phyloP scores from a whole-genome alignment of 2,329 filamentous ascomycete genomes.

The Leptographium procerum region DNA sequence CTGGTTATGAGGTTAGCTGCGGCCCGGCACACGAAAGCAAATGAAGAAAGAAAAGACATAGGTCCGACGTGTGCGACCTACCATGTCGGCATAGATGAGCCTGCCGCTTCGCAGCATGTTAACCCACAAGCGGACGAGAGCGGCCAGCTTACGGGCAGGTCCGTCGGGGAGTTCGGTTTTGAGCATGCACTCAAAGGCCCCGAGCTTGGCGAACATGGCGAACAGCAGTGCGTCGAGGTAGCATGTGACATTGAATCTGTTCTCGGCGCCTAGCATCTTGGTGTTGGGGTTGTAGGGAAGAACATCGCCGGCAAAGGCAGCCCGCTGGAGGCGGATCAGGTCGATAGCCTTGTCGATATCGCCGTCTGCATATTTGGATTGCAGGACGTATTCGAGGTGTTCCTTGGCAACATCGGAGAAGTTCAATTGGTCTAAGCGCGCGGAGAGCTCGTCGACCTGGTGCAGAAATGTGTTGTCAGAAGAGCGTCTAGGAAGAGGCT shows the following conservation, averaged over 20 bases:
- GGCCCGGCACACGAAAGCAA: background rate
- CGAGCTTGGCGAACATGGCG: constrained; percentile 85
- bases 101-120: constrained; percentile 80
- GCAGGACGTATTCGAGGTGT: constrained; percentile 42
- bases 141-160: constrained; percentile 59
- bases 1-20: background rate
- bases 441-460: constrained; percentile 30
- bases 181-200: constrained; percentile 88
- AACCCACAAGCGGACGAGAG: constrained; percentile 77
- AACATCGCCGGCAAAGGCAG: constrained; percentile 70
- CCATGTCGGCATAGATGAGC: constrained; percentile 75
- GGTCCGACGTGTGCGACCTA: constrained; percentile 38
- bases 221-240: constrained; percentile 87
- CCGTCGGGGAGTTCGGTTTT: constrained; percentile 69
- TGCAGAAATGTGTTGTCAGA: background rate
- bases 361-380: constrained; percentile 52
- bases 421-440: constrained; percentile 29
- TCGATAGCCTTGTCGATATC: constrained; percentile 66
- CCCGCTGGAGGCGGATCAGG: constrained; percentile 65
- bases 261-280: constrained; percentile 73
- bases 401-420: constrained; percentile 44
- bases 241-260: constrained; percentile 80
- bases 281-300: constrained; percentile 60
- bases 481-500: background rate
- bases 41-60: background rate